phyloP scores from a whole-genome alignment of 108 stramenopile genomes.

The Nitzschia inconspicua region DNA sequence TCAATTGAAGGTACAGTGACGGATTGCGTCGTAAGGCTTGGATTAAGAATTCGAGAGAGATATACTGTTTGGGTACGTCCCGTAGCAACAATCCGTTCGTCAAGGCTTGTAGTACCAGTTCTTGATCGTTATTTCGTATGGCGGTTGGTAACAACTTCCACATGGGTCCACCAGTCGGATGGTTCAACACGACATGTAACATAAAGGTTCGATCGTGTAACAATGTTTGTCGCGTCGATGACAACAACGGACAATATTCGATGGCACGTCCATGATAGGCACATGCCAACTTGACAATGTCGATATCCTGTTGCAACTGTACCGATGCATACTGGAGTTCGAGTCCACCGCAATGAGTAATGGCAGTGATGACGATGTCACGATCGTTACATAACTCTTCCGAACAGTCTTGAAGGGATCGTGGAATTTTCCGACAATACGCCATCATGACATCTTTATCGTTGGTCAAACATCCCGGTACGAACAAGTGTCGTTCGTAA shows the following conservation, averaged over 20 bases:
- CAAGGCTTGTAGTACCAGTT: constrained; percentile 25
- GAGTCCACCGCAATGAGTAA: constrained; percentile 9
- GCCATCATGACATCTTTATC: constrained; percentile 39
- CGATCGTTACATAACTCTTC: constrained; percentile 26
- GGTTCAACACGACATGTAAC: constrained; percentile 14
- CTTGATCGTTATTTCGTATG: constrained; percentile 14
- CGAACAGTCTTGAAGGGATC: constrained; percentile 25
- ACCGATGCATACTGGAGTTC: constrained; percentile 29
- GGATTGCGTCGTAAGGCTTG: constrained; percentile 10
- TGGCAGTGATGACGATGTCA: constrained; percentile 27
- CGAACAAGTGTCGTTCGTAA: constrained; percentile 19
- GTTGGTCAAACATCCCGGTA: constrained; percentile 14
- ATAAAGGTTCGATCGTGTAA: constrained; percentile 27
- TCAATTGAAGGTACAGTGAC: constrained; percentile 29
- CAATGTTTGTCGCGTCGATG: constrained; percentile 3
- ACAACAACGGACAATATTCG: constrained; percentile 32
- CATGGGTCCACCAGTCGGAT: constrained; percentile 24
- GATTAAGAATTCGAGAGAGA: constrained; percentile 10
- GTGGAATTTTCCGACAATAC: constrained; percentile 31
- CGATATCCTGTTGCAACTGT: constrained; percentile 18
- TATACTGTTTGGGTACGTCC: constrained; percentile 14
- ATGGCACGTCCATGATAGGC: constrained; percentile 24
- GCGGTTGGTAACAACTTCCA: constrained; percentile 5
- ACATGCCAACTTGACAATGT: constrained; percentile 20
- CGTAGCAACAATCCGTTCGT: constrained; percentile 26